Evolutionary conservation across 257 asterid species (phyloP), one percentile per base, ranked within the genome.

Genomic region (Marsdenia floribunda): DNA sequence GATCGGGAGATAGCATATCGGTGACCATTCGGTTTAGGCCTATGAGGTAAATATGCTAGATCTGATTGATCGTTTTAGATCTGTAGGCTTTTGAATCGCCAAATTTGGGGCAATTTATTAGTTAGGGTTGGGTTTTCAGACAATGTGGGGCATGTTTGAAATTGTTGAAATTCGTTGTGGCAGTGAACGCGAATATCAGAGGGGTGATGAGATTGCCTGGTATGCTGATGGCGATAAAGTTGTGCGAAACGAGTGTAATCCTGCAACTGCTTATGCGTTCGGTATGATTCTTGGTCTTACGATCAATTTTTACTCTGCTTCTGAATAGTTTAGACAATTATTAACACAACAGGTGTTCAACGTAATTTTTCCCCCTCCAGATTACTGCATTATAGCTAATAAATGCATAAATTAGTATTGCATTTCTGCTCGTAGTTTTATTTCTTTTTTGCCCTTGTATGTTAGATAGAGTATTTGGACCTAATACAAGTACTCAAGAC

Each of bases 11-110:
- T 71, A 90, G 97, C 78, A 92, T 95, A 78, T 89, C 98, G 7
- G 99, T 92, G 55, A 95, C 99, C 16, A 89, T 95, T 86, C 81
- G 99, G 44, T 95, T 95, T 86, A 90, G 99, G 68, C 99, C 98
- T 24, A 2, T 95, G 90, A 95, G 96, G 99, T 95, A 90, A 84
- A 74, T 33, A 40, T 78, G 68, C 70, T 77, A 78, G 92, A 87
- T 95, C 97, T 87, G 85, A 77, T 74, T 84, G 64, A 85, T 79
- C 75, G 80, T 71, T 65, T 80, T 76, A 61, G 82, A 81, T 83
- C 72, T 16, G 55, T 67, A n/a, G 66, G 69, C 53, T 73, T 83
- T 78, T 78, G 76, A 54, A 54, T 75, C 78, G 60, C 53, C 59
- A 74, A 70, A 37, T 57, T 74, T 66, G 74, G 63, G 67, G 42